Evolutionary conservation across 306 rosid genomes (phyloP).

Genomic region (Cyamopsis tetragonoloba): DNA sequence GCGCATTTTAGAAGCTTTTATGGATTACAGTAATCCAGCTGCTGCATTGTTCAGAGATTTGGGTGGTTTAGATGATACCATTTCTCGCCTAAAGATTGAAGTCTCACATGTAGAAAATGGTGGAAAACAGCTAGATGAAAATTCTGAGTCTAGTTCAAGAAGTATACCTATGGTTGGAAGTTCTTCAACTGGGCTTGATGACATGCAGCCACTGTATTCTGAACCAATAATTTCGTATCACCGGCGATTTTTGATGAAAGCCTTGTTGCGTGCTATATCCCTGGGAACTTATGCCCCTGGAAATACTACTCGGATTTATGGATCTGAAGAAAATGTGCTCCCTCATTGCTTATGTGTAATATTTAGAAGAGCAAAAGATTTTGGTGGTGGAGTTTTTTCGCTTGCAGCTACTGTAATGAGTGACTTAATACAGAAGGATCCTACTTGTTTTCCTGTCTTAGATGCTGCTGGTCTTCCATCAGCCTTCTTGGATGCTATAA

Average conservation of each 20-base stretch:
- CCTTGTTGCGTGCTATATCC: slow-evolving; percentile 90
- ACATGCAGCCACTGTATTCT: slow-evolving; percentile 69
- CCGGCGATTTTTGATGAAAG: slow-evolving; percentile 81
- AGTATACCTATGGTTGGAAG: slow-evolving; percentile 44
- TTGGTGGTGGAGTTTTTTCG: slow-evolving; percentile 97
- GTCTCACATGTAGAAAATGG: slow-evolving; percentile 74
- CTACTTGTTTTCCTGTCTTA: slow-evolving; percentile 85
- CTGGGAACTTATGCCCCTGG: slow-evolving; percentile 97
- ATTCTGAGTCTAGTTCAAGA: slow-evolving; percentile 43
- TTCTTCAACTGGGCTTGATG: slow-evolving; percentile 59
- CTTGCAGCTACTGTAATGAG: slow-evolving; percentile 98
- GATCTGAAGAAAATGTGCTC: slow-evolving; percentile 85
- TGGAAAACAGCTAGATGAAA: slow-evolving; percentile 63
- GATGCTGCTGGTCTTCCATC: slow-evolving; percentile 93
- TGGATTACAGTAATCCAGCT: slow-evolving; percentile 98
- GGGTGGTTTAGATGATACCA: slow-evolving; percentile 96
- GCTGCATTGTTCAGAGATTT: slow-evolving; percentile 92
- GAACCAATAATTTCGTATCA: slow-evolving; percentile 79
- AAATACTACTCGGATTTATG: slow-evolving; percentile 69
- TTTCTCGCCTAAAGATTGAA: slow-evolving; percentile 83
- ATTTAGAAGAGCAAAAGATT: slow-evolving; percentile 79
- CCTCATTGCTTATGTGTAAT: slow-evolving; percentile 82
- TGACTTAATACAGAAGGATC: slow-evolving; percentile 95
- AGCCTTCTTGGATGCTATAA: slow-evolving; percentile 90
- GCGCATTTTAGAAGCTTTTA: slow-evolving; percentile 91